Percentiles rank a stretch among this genome's conserved stretches.
These are phyloP conservation scores for Trichomonascaceae sp. DNA, from an alignment of 1,139 yeast species.

Conservation along the genomic window DNA sequence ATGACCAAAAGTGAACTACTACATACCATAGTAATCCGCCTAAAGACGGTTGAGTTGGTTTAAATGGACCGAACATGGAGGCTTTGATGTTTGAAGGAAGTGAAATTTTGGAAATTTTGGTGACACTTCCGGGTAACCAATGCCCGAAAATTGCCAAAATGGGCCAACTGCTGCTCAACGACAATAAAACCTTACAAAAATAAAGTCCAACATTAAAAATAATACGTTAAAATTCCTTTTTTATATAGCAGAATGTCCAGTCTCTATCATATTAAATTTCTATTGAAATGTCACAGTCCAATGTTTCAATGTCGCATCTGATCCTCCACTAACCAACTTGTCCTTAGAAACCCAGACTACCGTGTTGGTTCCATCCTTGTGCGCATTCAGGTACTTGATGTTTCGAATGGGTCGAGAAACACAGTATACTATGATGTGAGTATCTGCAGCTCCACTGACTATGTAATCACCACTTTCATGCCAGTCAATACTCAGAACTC, in stretches of 20 bases:
- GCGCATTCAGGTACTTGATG: constrained; percentile 70
- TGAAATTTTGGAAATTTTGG: constrained; percentile 1
- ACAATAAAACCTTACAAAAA: no score
- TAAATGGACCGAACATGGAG: constrained; percentile 77
- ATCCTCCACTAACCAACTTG: constrained; percentile 62
- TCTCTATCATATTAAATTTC: neutral
- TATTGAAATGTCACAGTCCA: constrained; percentile 44
- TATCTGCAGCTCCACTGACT: constrained; percentile 78
- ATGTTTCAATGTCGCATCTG: constrained; percentile 71
- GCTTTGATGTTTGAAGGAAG: neutral
- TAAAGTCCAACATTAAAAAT: no score
- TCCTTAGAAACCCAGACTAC: constrained; percentile 58
- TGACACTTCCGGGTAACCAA: neutral
- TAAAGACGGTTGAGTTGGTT: constrained; percentile 50
- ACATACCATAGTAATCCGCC: constrained; percentile 88
- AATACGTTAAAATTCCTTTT: no score
- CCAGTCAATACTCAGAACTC: constrained; percentile 75
- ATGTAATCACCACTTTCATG: constrained; percentile 62
- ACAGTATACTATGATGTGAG: constrained; percentile 73
- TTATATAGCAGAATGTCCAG: neutral
- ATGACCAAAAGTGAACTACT: constrained; percentile 11
- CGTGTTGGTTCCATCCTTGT: constrained; percentile 76
- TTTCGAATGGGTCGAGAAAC: constrained; percentile 73
- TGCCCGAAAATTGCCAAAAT: neutral
- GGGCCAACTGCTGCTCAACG: no score